Base-by-base conservation (phyloP, 2,329 filamentous ascomycete genomes). In the Davidsoniella virescens region DNA sequence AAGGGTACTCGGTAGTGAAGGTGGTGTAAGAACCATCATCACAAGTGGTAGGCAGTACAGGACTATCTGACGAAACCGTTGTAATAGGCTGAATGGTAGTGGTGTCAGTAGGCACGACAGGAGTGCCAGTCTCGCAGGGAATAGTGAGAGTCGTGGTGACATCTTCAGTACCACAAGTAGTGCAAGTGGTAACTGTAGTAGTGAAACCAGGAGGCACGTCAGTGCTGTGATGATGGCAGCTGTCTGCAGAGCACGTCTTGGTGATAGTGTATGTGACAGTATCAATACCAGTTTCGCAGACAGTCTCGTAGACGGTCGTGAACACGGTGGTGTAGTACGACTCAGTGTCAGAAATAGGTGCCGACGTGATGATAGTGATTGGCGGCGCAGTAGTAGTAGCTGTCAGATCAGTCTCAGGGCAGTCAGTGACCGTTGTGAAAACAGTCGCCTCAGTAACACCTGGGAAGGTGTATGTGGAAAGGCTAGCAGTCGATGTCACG, bases 231-330 rank as follows among this genome's bases (percentile, higher is more conserved):
- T 43, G 44, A 10, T 44, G 45, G 45, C 49, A 45, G 20, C 29
- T 17, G 25, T 50, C 47, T 8, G 17, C 37, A 38, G 39, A 42
- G 47, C 54, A 55, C 7, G 49, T 51, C 41, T 55, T 38, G 38
- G 54, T 55, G 42, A 55, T 45, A 3, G 49, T 53, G 38, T 53
- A 55, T 1, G 54, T 55, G 48, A 44, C 26, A 14, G 54, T 49
- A 14, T 45, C 48, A 7, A 55, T 37, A 42, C 54, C 51, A 2
- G 44, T 54, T 18, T 49, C 39, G 38, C 51, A 50, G 9, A 51
- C 38, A 4, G 29, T 45, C 14, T 53, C 51, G 42, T 55, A 55
- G 20, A 53, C 49, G 6, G 52, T 52, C 1, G 49, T 50, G 43
- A 50, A 51, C 33, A 49, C 52, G 3, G 49, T 54, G 14, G 47